Evolutionary conservation across 257 asterid species (phyloP), one percentile per base, ranked within the genome.

Genomic region (Nicotiana obtusifolia): DNA sequence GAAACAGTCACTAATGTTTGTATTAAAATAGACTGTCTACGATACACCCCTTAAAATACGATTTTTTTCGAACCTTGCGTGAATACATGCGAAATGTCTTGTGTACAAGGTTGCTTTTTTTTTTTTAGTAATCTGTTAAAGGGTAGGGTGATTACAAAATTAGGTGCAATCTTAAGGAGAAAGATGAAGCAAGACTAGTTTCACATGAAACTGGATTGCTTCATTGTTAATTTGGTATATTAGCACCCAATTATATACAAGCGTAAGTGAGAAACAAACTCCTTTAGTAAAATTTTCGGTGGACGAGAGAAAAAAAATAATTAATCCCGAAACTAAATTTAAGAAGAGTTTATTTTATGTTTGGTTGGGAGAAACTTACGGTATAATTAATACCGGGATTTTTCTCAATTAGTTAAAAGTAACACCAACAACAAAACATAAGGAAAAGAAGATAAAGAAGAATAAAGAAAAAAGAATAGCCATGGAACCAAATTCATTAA

Each of bases 251-350:
- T n/a, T 5, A 49, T 49, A 49, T 75, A 49, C 47, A 75, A 26
- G 80, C 80, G 44, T 75, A 49, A 24, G 37, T 75, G 5, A 75
- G 62, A 75, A 75, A 75, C 44, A 47, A 75, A 20, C 75, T 20
- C 71, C 76, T 87, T 82, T n/a, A 82, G 86, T 80, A 57, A 71
- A 75, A 83, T 78, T 54, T 80, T 84, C 10, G 85, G 86, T 77
- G 77, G n/a, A 8, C 11, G 33, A 30, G 33, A 3, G 33, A 30
- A 3, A 30, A 30, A 4, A 5, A 30, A 30, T 30, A 30, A 3
- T 30, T 30, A 30, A 30, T 30, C 4, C 0, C 4, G 33, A 3
- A 3, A 30, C 3, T 30, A 30, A 30, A 30, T 30, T 3, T 30
- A 30, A 30, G 0, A 30, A 30, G 0, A 30, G 33, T 30, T 30